These are phyloP conservation scores for Diplodia sapinea DNA, from an alignment of 2,329 filamentous ascomycete genomes.

Conservation along the genomic window DNA sequence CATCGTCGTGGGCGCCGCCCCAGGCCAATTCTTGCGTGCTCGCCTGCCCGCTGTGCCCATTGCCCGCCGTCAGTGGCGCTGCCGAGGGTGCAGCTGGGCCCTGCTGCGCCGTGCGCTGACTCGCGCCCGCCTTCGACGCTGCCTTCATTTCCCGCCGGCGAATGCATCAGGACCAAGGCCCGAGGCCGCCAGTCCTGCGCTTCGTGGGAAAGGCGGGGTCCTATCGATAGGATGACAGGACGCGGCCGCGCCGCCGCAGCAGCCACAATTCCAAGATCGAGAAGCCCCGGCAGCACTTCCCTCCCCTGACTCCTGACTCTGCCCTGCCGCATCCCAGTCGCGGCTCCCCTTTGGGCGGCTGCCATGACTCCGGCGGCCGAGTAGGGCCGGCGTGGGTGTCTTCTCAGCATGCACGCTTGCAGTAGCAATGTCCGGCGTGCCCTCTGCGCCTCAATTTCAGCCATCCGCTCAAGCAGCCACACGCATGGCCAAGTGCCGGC, in stretches of 20 bases:
- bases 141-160: constrained; percentile 24
- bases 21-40: constrained; percentile 11
- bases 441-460: constrained; percentile 31
- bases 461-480: constrained; percentile 1
- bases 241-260: not conserved
- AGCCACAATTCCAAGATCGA: not conserved
- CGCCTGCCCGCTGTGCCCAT: not conserved
- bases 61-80: constrained; percentile 6
- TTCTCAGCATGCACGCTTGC: constrained; percentile 8
- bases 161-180: constrained; percentile 21
- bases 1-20: constrained; percentile 3
- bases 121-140: constrained; percentile 1
- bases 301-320: constrained; percentile 25
- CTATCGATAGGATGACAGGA: constrained; percentile 13
- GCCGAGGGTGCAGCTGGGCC: not conserved
- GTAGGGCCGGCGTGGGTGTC: not conserved
- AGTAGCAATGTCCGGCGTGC: constrained; percentile 30
- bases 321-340: constrained; percentile 2
- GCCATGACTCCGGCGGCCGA: not conserved
- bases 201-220: constrained; percentile 23
- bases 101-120: constrained; percentile 13
- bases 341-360: not conserved
- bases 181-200: constrained; percentile 7
- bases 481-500: constrained; percentile 14
- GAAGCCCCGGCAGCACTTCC: not conserved